Evolutionary conservation across 2,329 filamentous ascomycete genomes (phyloP), one percentile per base, ranked within the genome.

Genomic region (Fusarium globosum): DNA sequence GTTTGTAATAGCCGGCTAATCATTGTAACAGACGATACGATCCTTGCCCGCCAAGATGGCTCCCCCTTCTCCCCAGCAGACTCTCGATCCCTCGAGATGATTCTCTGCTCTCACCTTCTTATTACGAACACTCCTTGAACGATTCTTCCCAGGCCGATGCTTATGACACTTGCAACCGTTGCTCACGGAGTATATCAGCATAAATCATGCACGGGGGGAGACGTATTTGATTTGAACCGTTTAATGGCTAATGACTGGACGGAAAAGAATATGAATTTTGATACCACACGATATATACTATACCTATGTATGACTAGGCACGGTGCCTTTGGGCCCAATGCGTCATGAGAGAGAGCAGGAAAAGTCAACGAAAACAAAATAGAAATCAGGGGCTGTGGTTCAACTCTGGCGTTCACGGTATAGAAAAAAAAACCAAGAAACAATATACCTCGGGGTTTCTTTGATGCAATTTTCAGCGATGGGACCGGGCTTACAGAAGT

Each of bases 21-120:
- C 16, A 21, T 38, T 4, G 13, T 10, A 12, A 33, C 23, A 82
- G 81, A 80, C 55, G 80, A 84, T 33, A 77, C 78, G 2, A 79
- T 83, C 20, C 77, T 81, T 43, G 73, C 83, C 42, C 87, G 88
- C 41, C 86, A 88, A 65, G 85, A 87, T 53, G 83, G 86, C 28
- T 86, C 87, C 8, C 83, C 86, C 42, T 90, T 90, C 73, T 87
- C 83, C 7, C 83, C 83, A 21, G 82, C 82, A 45, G 83, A 87
- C 72, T 87, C 86, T 14, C 83, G 86, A 38, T 88, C 85, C 43
- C 83, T 86, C 48, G 86, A 88, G 74, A 79, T 88, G 45, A 84
- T 85, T 66, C 87, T 87, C 69, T 87, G 84, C 73, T 85, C 85
- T 12, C 83, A 85, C 49, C 83, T 87, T 43, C 79, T 88, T 39